Evolutionary conservation across 2,329 filamentous ascomycete species (phyloP).

Genomic region (Phialophora macrospora): DNA sequence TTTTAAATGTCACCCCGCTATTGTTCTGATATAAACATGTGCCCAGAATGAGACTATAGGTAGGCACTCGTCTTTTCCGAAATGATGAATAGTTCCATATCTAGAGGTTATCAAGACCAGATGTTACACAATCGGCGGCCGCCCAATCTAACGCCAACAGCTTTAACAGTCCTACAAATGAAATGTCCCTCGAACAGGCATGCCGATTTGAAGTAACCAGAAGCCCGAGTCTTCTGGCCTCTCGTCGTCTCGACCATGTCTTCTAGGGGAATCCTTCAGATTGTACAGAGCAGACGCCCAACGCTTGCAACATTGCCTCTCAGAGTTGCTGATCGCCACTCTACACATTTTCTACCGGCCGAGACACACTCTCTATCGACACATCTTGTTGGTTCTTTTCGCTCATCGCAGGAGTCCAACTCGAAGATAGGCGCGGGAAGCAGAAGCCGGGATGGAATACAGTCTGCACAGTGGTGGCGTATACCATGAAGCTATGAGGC

Average conservation of each 20-base stretch:
- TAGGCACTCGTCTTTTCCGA: not conserved
- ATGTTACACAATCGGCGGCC: not conserved
- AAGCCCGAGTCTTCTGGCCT: not conserved
- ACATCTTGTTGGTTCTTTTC: slow-evolving; percentile 22
- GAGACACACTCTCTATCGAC: slow-evolving; percentile 24
- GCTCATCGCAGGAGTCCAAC: slow-evolving; percentile 2
- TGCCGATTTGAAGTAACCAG: not conserved
- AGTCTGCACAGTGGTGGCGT: slow-evolving; percentile 31
- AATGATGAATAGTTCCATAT: not conserved
- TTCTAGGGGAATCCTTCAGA: not conserved
- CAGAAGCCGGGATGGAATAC: slow-evolving; percentile 36
- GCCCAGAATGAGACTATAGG: not conserved
- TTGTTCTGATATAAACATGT: not conserved
- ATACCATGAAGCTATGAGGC: slow-evolving; percentile 28
- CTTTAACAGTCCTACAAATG: not conserved
- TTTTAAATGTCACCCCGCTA: slow-evolving; percentile 9
- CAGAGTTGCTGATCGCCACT: not conserved
- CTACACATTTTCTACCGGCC: not conserved
- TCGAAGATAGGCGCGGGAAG: slow-evolving; percentile 33
- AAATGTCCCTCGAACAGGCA: not conserved
- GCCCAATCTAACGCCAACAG: not conserved
- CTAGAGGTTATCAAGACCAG: not conserved
- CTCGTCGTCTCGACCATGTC: not conserved
- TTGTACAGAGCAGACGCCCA: not conserved
- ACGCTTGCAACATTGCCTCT: not conserved